A percentile compares a stretch with the other conserved stretches of the same genome.
Evolutionary conservation across 2,329 filamentous ascomycete species (phyloP).

Genomic region (Stylonectria norvegica): DNA sequence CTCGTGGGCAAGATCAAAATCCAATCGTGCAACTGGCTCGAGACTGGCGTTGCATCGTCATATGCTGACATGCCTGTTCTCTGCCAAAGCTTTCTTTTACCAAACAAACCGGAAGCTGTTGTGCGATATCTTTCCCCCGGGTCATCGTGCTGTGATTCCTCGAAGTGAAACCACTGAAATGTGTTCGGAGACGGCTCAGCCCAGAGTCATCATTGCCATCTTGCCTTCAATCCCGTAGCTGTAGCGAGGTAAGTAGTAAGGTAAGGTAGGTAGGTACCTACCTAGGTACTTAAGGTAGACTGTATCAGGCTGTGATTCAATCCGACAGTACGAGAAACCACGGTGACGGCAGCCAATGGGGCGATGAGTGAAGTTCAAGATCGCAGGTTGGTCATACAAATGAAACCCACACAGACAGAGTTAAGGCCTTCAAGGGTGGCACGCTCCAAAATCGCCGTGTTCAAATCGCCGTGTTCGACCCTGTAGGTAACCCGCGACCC

Average conservation of each 20-base stretch:
- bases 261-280: background rate
- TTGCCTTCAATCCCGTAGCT: background rate
- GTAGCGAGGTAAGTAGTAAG: background rate
- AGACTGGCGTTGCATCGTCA: background rate
- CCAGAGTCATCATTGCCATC: background rate
- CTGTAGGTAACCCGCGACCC: background rate
- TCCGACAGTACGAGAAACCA: background rate
- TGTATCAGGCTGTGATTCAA: background rate
- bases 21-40: background rate
- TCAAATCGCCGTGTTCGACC: background rate
- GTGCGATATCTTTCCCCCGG: background rate
- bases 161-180: background rate
- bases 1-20: background rate
- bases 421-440: background rate
- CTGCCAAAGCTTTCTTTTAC: background rate
- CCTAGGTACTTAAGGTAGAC: no score
- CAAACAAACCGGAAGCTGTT: background rate
- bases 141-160: background rate
- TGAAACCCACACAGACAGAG: background rate
- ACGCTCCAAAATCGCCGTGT: background rate
- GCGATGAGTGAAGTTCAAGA: background rate
- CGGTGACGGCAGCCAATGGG: background rate
- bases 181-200: background rate
- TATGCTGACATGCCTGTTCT: background rate
- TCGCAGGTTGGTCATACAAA: background rate